Percentiles rank a stretch among this genome's conserved stretches.
Conservation (phyloP, 495 filamentous ascomycete genomes). For the Penicillium lagena region DNA sequence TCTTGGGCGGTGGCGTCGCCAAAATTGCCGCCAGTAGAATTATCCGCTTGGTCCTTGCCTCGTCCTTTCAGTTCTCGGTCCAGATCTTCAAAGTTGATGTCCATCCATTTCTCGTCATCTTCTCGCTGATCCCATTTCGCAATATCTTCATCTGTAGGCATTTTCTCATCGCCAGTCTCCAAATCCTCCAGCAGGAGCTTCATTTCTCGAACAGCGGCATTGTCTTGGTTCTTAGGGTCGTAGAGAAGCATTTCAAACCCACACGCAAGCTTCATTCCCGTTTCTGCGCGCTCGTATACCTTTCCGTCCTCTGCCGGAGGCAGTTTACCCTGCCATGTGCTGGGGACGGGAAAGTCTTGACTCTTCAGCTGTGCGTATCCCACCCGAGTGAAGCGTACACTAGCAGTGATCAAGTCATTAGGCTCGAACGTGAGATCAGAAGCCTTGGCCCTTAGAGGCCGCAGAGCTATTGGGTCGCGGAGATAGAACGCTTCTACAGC, state of each 20-base stretch:
- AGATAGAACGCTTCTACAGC: constrained; percentile 91
- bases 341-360: constrained; percentile 73
- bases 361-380: constrained; percentile 87
- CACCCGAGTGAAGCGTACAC: constrained; percentile 74
- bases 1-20: constrained; percentile 76
- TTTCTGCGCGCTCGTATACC: constrained; percentile 48
- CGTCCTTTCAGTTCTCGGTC: constrained; percentile 68
- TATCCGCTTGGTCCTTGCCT: constrained; percentile 17
- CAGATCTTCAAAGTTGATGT: constrained; percentile 85
- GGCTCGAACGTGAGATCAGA: constrained; percentile 59
- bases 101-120: constrained; percentile 88
- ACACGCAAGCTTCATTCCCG: constrained; percentile 84
- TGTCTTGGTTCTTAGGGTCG: constrained; percentile 58
- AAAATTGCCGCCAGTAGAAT: constrained; percentile 42
- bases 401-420: constrained; percentile 69
- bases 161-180: constrained; percentile 45
- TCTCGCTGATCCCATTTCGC: constrained; percentile 56
- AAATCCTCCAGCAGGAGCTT: constrained; percentile 69
- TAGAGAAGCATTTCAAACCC: constrained; percentile 85
- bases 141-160: constrained; percentile 74
- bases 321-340: constrained; percentile 48
- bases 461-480: constrained; percentile 73
- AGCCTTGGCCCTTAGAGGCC: constrained; percentile 51
- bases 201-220: constrained; percentile 62
- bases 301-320: constrained; percentile 26